Conservation (phyloP, 2,329 filamentous ascomycete species). For the Capronia americana region DNA sequence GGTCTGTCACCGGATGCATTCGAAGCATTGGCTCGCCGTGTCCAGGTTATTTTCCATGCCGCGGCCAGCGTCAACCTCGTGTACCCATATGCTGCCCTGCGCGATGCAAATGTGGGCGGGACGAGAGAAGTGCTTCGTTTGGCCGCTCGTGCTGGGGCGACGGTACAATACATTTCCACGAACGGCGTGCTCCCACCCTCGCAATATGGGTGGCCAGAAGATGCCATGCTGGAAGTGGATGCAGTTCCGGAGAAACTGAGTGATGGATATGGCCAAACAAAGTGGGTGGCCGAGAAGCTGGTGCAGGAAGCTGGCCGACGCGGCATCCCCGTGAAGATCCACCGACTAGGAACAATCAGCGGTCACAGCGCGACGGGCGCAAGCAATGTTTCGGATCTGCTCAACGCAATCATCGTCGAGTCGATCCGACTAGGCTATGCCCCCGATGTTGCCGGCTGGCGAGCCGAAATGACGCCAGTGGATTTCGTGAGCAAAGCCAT, state of each 20-base stretch:
- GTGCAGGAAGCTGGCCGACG: constrained; percentile 72
- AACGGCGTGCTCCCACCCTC: constrained; percentile 79
- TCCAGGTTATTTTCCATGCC: constrained; percentile 78
- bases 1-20: constrained; percentile 72
- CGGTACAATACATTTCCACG: constrained; percentile 78
- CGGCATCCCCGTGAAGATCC: constrained; percentile 73
- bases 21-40: constrained; percentile 66
- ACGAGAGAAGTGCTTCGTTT: constrained; percentile 76
- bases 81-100: constrained; percentile 76
- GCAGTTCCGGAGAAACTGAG: constrained; percentile 71
- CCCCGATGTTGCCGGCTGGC: constrained; percentile 76
- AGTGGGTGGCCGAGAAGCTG: constrained; percentile 80
- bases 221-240: constrained; percentile 69
- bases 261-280: constrained; percentile 79
- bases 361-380: constrained; percentile 77
- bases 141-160: constrained; percentile 70
- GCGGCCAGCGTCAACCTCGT: constrained; percentile 81
- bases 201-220: constrained; percentile 72
- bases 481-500: constrained; percentile 81
- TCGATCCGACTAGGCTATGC: constrained; percentile 74
- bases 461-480: constrained; percentile 82
- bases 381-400: constrained; percentile 77
- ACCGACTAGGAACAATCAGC: constrained; percentile 77
- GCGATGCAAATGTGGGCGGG: constrained; percentile 78
- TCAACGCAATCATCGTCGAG: constrained; percentile 78